phyloP scores from a whole-genome alignment of 345 rosid species.

The Microthlaspi erraticum region DNA sequence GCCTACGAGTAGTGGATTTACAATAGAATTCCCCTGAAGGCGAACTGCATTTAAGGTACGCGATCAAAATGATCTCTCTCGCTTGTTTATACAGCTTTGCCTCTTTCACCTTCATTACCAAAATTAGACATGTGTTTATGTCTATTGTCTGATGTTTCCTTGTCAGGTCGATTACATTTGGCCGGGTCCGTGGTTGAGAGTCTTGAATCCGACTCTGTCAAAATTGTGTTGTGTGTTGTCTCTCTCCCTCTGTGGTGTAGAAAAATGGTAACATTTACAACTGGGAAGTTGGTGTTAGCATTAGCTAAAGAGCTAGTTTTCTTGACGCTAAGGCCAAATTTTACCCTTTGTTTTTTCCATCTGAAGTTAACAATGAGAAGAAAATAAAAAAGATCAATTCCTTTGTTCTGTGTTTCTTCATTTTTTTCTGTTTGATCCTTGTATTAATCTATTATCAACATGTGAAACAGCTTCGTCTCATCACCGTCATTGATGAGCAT shows the following conservation, averaged over 20 bases:
- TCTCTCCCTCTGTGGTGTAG: not conserved
- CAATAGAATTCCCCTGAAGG: slow-evolving; percentile 60
- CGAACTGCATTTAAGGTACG: slow-evolving; percentile 29
- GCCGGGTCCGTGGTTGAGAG: slow-evolving; percentile 10
- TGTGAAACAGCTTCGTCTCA: not conserved
- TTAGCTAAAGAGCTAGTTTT: slow-evolving; percentile 32
- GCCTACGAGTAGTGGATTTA: slow-evolving; percentile 61
- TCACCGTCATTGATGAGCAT: not conserved
- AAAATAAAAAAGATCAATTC: not conserved
- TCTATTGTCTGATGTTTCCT: slow-evolving; percentile 13
- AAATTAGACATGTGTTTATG: not conserved
- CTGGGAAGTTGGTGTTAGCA: not conserved
- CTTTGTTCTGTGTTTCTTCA: not conserved
- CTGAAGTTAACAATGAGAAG: slow-evolving; percentile 8
- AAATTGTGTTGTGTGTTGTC: slow-evolving; percentile 34
- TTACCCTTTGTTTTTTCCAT: slow-evolving; percentile 18
- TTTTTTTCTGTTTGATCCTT: not conserved
- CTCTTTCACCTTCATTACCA: slow-evolving; percentile 5
- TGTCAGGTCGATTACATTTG: slow-evolving; percentile 20
- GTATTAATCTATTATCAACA: slow-evolving; percentile 4
- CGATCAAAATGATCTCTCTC: not conserved
- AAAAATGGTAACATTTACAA: slow-evolving; percentile 22
- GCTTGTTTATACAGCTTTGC: slow-evolving; percentile 4
- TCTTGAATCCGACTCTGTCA: slow-evolving; percentile 17
- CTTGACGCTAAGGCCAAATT: slow-evolving; percentile 11